These are phyloP conservation scores for Schizochytrium sp. DNA, from an alignment of 108 stramenopile genomes.

Conservation along the genomic window DNA sequence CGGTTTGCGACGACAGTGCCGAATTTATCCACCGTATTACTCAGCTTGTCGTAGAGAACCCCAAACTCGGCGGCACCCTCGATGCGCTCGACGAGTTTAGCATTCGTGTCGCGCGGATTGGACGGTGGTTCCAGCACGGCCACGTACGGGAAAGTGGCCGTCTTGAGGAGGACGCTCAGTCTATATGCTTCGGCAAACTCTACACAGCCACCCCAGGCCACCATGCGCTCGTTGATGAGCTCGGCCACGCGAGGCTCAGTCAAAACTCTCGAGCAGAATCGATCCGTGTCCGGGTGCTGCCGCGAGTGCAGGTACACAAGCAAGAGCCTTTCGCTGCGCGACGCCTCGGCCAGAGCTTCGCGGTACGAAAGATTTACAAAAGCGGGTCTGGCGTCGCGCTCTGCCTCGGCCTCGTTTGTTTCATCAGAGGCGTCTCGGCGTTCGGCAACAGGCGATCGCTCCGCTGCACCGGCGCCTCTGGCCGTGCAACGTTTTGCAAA, in stretches of 20 bases:
- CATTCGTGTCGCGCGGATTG: neutral
- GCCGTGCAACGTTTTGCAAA: neutral
- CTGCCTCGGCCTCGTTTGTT: neutral
- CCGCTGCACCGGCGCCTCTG: no score
- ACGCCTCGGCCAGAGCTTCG: neutral
- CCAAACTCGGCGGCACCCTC: neutral
- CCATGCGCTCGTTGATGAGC: neutral
- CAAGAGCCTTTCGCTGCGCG: neutral
- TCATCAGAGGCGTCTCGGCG: neutral
- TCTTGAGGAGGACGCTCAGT: neutral
- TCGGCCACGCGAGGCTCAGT: neutral
- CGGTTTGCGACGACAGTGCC: neutral
- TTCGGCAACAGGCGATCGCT: neutral
- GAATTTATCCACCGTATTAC: neutral
- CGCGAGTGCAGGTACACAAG: conserved; percentile 9
- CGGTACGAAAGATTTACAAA: neutral
- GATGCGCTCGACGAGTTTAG: neutral
- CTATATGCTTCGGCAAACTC: conserved; percentile 1
- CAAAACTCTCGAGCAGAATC: neutral
- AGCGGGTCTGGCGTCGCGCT: neutral
- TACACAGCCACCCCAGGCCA: neutral
- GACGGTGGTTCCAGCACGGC: neutral
- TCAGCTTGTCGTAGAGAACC: neutral
- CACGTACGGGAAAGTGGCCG: neutral
- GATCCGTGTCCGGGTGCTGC: neutral